Conservation (phyloP, 176 grass and related monocot genomes). For the Oryza rufipogon region DNA sequence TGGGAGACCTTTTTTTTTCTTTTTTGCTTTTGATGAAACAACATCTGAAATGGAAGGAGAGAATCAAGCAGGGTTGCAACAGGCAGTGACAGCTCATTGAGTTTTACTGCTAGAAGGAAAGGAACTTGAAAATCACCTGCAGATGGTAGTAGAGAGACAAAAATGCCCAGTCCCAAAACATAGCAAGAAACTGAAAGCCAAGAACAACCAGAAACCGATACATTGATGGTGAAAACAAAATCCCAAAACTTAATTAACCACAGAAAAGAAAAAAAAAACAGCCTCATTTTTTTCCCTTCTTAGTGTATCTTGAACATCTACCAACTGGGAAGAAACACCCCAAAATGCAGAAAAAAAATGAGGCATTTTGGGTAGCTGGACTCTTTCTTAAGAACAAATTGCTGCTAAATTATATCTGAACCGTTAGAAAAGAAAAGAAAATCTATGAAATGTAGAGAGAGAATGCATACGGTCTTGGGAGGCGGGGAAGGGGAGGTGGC, state of each 20-base stretch:
- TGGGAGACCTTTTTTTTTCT: not conserved
- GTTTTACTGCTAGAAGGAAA: not conserved
- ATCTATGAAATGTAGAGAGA: not conserved
- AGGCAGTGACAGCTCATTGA: not conserved
- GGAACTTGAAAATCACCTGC: slow-evolving; percentile 13
- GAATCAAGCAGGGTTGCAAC: not conserved
- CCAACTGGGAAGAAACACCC: not conserved
- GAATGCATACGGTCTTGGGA: slow-evolving; percentile 54
- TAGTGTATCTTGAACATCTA: not conserved
- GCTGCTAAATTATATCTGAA: not conserved
- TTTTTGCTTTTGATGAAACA: not conserved
- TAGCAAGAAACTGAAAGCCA: slow-evolving; percentile 2
- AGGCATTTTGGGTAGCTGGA: not conserved
- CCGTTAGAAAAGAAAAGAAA: not conserved
- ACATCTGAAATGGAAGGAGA: slow-evolving; percentile 2
- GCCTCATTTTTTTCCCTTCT: not conserved
- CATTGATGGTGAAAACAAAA: not conserved
- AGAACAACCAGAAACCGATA: slow-evolving; percentile 16
- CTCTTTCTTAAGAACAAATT: not conserved
- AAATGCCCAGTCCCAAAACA: slow-evolving; percentile 1
- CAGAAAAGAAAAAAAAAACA: not conserved
- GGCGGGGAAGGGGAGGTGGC: slow-evolving; percentile 41
- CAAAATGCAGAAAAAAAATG: slow-evolving; percentile 21
- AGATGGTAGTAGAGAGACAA: not conserved
- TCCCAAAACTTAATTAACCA: slow-evolving; percentile 11